These are phyloP conservation scores for Musa troglodytarum DNA, from an alignment of 176 grass and related monocot species.

Conservation along the genomic window DNA sequence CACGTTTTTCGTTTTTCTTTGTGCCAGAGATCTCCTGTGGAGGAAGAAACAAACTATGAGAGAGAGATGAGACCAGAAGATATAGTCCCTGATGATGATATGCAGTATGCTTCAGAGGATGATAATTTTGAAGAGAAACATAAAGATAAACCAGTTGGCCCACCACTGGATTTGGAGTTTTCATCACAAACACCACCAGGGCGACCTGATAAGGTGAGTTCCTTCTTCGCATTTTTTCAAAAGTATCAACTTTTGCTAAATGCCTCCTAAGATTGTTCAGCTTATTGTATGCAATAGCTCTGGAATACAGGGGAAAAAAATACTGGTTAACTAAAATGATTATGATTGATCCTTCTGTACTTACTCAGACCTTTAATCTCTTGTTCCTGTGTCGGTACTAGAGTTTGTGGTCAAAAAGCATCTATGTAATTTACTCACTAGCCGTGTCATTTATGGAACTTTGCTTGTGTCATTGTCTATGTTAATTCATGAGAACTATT, in stretches of 20 bases:
- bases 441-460: not conserved
- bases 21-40: slow-evolving; percentile 59
- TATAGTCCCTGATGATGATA: slow-evolving; percentile 57
- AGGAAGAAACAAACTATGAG: slow-evolving; percentile 60
- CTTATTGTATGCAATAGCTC: not conserved
- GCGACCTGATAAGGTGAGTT: slow-evolving; percentile 62
- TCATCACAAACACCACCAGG: slow-evolving; percentile 48
- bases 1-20: slow-evolving; percentile 5
- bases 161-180: slow-evolving; percentile 67
- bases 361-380: not conserved
- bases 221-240: not conserved
- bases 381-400: not conserved
- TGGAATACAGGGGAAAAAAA: not conserved
- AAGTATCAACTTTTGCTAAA: slow-evolving; percentile 7
- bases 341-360: not conserved
- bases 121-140: slow-evolving; percentile 61
- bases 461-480: not conserved
- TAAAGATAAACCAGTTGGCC: slow-evolving; percentile 89
- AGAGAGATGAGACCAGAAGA: slow-evolving; percentile 64
- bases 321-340: not conserved
- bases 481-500: not conserved
- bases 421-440: not conserved
- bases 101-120: slow-evolving; percentile 51
- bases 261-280: not conserved
- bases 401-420: not conserved